A percentile compares a stretch with the other conserved stretches of the same genome.
Evolutionary conservation across 1,284 basidiomycete species (phyloP).

Genomic region (Sporisorium scitamineum): DNA sequence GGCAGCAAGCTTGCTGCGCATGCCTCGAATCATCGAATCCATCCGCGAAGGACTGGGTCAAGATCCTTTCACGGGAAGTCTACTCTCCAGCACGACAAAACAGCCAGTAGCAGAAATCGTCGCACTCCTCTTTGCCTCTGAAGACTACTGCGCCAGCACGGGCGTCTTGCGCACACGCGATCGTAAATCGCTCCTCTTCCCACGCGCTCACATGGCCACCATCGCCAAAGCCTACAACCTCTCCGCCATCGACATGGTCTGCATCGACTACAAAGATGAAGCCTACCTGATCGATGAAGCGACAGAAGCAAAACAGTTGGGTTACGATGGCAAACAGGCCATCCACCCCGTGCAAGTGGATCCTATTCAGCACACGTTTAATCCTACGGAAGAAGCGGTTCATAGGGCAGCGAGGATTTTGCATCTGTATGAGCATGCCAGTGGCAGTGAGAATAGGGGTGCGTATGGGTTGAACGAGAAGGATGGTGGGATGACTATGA

Average conservation of each 20-base stretch:
- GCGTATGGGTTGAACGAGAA: conserved; percentile 75
- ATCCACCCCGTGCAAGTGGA: conserved; percentile 90
- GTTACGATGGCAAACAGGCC: conserved; percentile 76
- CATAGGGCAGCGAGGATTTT: conserved; percentile 79
- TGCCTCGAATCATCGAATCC: conserved; percentile 54
- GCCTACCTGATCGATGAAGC: conserved; percentile 81
- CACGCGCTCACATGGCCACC: conserved; percentile 85
- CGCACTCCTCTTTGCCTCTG: conserved; percentile 63
- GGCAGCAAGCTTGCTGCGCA: conserved; percentile 55
- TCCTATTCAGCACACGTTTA: conserved; percentile 81
- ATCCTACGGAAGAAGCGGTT: conserved; percentile 82
- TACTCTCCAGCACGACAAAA: background rate
- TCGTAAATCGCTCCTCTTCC: conserved; percentile 82
- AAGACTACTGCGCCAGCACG: conserved; percentile 80
- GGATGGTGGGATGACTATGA: conserved; percentile 73
- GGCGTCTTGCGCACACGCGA: conserved; percentile 82
- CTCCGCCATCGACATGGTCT: conserved; percentile 85
- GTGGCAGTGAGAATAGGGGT: conserved; percentile 72
- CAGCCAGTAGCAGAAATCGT: conserved; percentile 27
- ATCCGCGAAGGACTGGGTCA: conserved; percentile 12
- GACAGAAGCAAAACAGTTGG: conserved; percentile 73
- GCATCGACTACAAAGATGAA: conserved; percentile 86
- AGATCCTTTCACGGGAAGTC: background rate
- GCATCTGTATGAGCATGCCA: conserved; percentile 70
- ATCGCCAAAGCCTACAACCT: conserved; percentile 86